phyloP scores from a whole-genome alignment of 768 basidiomycete genomes.

The Psilocybe subaeruginosa region DNA sequence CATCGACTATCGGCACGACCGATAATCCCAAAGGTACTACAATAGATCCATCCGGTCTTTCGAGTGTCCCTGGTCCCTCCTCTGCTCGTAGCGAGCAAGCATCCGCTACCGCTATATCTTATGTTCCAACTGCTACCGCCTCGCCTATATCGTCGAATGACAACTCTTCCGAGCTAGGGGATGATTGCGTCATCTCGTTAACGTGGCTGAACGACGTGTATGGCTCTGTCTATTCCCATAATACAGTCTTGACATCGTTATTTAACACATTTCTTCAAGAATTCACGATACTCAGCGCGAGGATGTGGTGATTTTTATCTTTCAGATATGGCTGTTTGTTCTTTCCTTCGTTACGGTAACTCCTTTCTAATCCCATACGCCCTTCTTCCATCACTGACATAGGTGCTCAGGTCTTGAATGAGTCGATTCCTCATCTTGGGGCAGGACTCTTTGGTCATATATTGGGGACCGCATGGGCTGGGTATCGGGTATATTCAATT shows the following conservation, averaged over 20 bases:
- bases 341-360: slow-evolving; percentile 50
- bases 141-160: background rate
- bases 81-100: background rate
- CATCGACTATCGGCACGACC: background rate
- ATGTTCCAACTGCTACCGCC: background rate
- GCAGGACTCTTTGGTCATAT: slow-evolving; percentile 49
- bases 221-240: slow-evolving; percentile 15
- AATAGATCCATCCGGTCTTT: background rate
- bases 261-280: slow-evolving; percentile 9
- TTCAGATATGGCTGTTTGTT: slow-evolving; percentile 51
- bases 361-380: background rate
- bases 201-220: slow-evolving; percentile 50
- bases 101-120: background rate
- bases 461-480: slow-evolving; percentile 52
- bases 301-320: slow-evolving; percentile 46
- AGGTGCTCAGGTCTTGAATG: slow-evolving; percentile 43
- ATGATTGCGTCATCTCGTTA: slow-evolving; percentile 42
- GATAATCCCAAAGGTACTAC: background rate
- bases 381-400: background rate
- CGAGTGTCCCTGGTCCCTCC: background rate
- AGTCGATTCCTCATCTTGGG: slow-evolving; percentile 54
- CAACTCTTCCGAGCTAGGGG: slow-evolving; percentile 1
- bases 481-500: slow-evolving; percentile 42
- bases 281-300: slow-evolving; percentile 45
- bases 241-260: background rate